Base-by-base conservation (phyloP, 345 rosid species). In the Isatis tinctoria region DNA sequence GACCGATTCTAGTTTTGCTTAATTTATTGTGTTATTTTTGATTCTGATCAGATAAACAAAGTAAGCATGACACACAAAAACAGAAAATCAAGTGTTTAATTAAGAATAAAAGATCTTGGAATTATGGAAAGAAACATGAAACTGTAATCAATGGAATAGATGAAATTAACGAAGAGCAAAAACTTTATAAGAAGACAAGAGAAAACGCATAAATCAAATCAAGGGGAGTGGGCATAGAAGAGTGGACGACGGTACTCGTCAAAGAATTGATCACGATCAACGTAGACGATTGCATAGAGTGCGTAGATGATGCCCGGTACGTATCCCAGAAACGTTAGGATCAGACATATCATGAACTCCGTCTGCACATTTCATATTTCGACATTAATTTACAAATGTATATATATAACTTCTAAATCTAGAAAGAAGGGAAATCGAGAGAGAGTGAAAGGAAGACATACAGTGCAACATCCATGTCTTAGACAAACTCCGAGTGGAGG, bases 401-500 rank as follows among this genome's bases (percentile, higher is more conserved):
- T 41, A 27, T n/a, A 14, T 0, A 6, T 32, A 43, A 73, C 41
- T 6, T 35, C 22, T 24, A 1, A 24, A 65, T 28, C 5, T 3
- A 17, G 18, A 65, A 10, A 4, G 9, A 63, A 72, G 14, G 0
- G 1, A 8, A 1, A 8, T 18, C n/a, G 0, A 24, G 32, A 67
- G 7, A 37, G 30, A 18, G 9, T 28, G 47, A 57, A 18, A 57
- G 35, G 40, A 22, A 36, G 26, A 44, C 84, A 1, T 83, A 90
- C 98, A 13, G 78, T 85, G 90, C 98, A 92, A 74, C 96, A 92
- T 22, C 96, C 98, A 74, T 90, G 95, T 79, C 98, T 76, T 57
- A 92, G 72, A 85, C 98, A 90, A 69, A 92, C 96, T 6, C 98
- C 96, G 35, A 92, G 68, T 27, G 98, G 98, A 66, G 98, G 96